Conservation (phyloP, 306 rosid genomes). For the Glycine latifolia region DNA sequence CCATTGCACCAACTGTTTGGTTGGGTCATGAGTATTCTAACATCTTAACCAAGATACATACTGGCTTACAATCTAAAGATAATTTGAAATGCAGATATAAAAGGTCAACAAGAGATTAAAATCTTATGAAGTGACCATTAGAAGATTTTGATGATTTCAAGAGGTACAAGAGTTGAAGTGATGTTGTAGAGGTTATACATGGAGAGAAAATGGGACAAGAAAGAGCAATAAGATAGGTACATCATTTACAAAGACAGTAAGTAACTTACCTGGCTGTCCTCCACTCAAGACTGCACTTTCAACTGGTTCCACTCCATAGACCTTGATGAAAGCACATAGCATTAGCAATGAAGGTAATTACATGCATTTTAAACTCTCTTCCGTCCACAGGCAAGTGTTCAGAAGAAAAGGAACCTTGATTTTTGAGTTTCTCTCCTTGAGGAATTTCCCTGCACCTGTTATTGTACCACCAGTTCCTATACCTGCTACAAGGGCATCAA, state of each 20-base stretch:
- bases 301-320: constrained; percentile 74
- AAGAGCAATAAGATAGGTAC: neutral
- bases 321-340: constrained; percentile 42
- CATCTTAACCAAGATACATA: neutral
- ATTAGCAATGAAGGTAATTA: constrained; percentile 21
- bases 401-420: constrained; percentile 60
- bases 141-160: constrained; percentile 17
- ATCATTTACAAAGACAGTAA: neutral
- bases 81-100: neutral
- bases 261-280: constrained; percentile 65
- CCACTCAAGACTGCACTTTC: constrained; percentile 82
- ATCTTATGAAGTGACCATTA: neutral
- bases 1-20: neutral
- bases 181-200: neutral
- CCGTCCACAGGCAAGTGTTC: neutral
- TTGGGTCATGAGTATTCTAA: neutral
- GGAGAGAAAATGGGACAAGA: neutral
- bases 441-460: constrained; percentile 74
- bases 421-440: constrained; percentile 71
- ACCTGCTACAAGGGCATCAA: constrained; percentile 69
- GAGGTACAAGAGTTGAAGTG: neutral
- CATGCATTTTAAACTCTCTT: neutral
- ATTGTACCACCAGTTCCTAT: constrained; percentile 80
- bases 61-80: neutral
- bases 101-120: neutral